phyloP scores from a whole-genome alignment of 768 basidiomycete species.

The Hygrophoropsis aurantiaca region DNA sequence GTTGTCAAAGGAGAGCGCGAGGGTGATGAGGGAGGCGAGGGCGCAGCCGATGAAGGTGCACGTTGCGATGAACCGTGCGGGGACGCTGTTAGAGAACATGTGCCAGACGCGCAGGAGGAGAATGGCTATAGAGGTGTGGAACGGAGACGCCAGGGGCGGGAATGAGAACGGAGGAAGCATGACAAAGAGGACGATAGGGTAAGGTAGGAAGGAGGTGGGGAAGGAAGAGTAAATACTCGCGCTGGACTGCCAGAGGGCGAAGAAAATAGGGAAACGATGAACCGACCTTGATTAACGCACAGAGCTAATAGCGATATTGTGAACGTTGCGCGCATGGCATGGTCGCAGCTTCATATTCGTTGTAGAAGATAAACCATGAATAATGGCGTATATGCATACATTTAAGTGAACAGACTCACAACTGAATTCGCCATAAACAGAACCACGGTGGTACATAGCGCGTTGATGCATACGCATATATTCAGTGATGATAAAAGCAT shows the following conservation, averaged over 20 bases:
- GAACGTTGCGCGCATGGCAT: slow-evolving; percentile 1
- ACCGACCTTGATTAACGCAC: slow-evolving; percentile 8
- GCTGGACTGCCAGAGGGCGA: no score
- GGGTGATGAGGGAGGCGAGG: background rate
- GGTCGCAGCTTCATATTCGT: slow-evolving; percentile 6
- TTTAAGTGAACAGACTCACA: no score
- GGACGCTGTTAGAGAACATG: slow-evolving; percentile 6
- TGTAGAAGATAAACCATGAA: background rate
- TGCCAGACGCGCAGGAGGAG: slow-evolving; percentile 4
- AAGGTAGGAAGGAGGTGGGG: no score
- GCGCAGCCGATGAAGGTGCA: slow-evolving; percentile 4
- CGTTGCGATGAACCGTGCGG: slow-evolving; percentile 1
- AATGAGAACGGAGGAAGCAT: no score
- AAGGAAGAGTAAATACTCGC: no score
- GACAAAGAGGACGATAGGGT: no score
- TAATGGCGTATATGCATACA: background rate
- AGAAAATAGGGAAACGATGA: no score
- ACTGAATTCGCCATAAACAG: no score
- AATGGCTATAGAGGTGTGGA: no score
- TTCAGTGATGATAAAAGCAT: no score
- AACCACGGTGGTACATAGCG: no score
- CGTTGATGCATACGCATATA: no score
- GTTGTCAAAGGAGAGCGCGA: background rate
- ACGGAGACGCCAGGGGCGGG: background rate
- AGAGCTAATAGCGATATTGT: slow-evolving; percentile 3